Conservation (phyloP, 1,284 basidiomycete genomes). For the Wolfiporia cocos region DNA sequence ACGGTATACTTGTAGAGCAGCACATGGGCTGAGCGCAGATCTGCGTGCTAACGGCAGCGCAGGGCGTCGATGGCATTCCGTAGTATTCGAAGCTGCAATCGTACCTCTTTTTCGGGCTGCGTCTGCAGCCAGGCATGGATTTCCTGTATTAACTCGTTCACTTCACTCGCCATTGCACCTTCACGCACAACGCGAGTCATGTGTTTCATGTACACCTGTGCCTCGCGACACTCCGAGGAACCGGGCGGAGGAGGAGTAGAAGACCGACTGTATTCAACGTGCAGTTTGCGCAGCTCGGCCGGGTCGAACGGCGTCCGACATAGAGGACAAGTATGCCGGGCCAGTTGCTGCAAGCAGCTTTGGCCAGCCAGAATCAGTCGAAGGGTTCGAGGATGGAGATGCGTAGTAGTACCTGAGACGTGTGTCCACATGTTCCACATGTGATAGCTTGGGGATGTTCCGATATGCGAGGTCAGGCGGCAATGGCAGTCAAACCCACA, state of each 20-base stretch:
- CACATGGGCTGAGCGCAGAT: slow-evolving; percentile 18
- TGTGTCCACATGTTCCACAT: slow-evolving; percentile 42
- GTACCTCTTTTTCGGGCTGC: slow-evolving; percentile 31
- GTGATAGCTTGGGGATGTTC: slow-evolving; percentile 38
- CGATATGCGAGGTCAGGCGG: no score
- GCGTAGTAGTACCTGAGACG: slow-evolving; percentile 18
- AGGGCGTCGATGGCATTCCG: background rate
- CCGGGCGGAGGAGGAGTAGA: slow-evolving; percentile 15
- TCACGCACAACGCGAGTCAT: slow-evolving; percentile 32
- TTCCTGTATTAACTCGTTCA: slow-evolving; percentile 30
- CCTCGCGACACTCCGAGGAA: no score
- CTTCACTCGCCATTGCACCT: slow-evolving; percentile 29
- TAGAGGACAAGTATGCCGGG: slow-evolving; percentile 21
- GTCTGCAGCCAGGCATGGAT: slow-evolving; percentile 31
- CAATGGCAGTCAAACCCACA: no score
- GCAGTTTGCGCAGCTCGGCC: slow-evolving; percentile 19
- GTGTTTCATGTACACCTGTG: slow-evolving; percentile 28
- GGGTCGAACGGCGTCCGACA: slow-evolving; percentile 20
- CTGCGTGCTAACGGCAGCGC: slow-evolving; percentile 11
- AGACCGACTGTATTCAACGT: slow-evolving; percentile 18
- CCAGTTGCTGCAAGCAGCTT: slow-evolving; percentile 23
- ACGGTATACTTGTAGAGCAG: slow-evolving; percentile 16
- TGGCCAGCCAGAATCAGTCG: no score
- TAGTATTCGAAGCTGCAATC: background rate
- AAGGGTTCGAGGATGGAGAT: background rate